Base-by-base conservation (phyloP, 345 rosid genomes). In the Leavenworthia alabamica region DNA sequence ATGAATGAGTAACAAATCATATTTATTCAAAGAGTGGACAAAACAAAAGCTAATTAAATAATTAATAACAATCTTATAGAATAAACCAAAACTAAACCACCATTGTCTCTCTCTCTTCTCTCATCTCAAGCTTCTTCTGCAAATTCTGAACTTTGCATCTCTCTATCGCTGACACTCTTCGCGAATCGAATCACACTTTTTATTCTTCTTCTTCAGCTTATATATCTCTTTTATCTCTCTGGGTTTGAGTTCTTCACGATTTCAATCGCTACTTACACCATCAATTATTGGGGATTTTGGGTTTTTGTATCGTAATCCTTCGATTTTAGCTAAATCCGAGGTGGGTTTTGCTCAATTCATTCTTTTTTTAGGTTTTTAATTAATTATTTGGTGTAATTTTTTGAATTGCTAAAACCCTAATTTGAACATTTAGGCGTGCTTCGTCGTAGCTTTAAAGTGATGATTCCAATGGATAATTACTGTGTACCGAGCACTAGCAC, bases 391-490 rank as follows among this genome's bases (percentile, higher is more conserved):
- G 39, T n/a, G n/a, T n/a, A n/a, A n/a, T n/a, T n/a, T n/a, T n/a
- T n/a, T n/a, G n/a, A n/a, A 49, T 40, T 1, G 45, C 45, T 48
- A 56, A 64, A 60, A 52, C 56, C 67, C 64, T 54, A 55, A 70
- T 47, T 70, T 22, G 45, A 55, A 11, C 36, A 7, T 31, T 39
- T 13, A 9, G 59, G 48, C 10, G 44, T 58, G 40, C 17, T 54
- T 6, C 42, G 8, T 20, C 31, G 29, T 4, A 60, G 58, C 23
- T 64, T 9, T 23, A 3, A 19, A 15, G 70, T 13, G 9, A 57
- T 71, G 75, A 71, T 64, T 42, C 75, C 75, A 43, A 64, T 71
- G 66, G 75, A 71, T 49, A 64, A 64, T 51, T 64, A 71, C 20
- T 58, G 61, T 2, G 53, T 42, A n/a, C n/a, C n/a, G n/a, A n/a